Evolutionary conservation across 179 eudicot genomes (phyloP).

Genomic region (Spinacia oleracea): DNA sequence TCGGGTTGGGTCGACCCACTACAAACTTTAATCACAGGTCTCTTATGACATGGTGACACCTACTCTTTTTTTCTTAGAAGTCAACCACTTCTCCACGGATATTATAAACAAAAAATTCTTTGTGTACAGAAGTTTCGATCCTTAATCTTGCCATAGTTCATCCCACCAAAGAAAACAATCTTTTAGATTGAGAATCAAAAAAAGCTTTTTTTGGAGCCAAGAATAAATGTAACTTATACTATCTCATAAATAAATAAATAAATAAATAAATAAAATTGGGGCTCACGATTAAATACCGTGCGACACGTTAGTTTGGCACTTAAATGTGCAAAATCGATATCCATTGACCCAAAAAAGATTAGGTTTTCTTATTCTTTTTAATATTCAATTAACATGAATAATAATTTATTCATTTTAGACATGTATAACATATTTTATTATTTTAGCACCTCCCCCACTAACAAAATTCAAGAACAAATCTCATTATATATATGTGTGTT

Average conservation of each 20-base stretch:
- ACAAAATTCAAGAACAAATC: neutral
- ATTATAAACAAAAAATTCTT: too few species aligned
- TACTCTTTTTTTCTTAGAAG: too few species aligned
- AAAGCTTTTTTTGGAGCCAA: neutral
- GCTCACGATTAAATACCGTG: neutral
- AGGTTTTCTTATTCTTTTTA: neutral
- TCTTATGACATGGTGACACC: too few species aligned
- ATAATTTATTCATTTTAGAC: too few species aligned
- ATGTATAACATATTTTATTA: too few species aligned
- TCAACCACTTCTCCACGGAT: too few species aligned
- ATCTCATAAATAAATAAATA: too few species aligned
- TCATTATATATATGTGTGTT: neutral
- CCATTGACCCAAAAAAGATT: slow-evolving; percentile 13
- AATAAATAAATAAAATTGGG: slow-evolving; percentile 10
- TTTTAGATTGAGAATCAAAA: neutral
- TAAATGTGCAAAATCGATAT: neutral
- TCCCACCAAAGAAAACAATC: neutral
- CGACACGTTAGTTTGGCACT: slow-evolving; percentile 20
- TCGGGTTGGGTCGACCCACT: too few species aligned
- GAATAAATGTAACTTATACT: neutral
- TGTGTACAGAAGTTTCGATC: neutral
- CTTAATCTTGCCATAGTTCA: neutral
- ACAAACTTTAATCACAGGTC: too few species aligned
- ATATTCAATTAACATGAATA: neutral
- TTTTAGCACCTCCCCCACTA: slow-evolving; percentile 19